Base-by-base conservation (phyloP, 257 asterid species). In the Gentiana straminea region DNA sequence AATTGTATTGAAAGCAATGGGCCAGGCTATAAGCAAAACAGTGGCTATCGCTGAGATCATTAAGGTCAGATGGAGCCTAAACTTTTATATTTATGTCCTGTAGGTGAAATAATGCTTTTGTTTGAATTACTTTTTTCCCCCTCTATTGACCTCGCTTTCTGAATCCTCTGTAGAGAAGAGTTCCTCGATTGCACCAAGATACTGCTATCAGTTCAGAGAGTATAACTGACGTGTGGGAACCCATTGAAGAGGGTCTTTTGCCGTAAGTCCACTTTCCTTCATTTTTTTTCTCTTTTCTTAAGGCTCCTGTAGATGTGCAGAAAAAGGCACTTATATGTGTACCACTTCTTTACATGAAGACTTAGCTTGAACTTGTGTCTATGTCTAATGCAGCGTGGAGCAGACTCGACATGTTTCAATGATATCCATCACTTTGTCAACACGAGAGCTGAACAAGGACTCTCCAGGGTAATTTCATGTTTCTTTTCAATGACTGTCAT, bases 181-280 rank as follows among this genome's bases (percentile, higher is more conserved):
- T 76, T 68, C 97, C 94, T 65, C 76, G 68, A 45, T 66, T 91
- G 75, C 86, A 91, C 74, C 98, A 91, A 55, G 94, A 87, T 70
- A 85, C 94, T 54, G 76, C 84, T 54, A 87, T 91, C 68, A 79
- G 94, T 73, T 91, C 98, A 52, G 73, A 84, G 65, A 91, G 94
- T 81, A 83, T 91, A 56, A 84, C 90, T 1, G 98, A 91, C 64
- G 75, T 85, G 11, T 91, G 94, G 81, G 98, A 87, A 72, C 97
- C 98, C 74, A 81, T 91, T 72, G 98, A 91, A 77, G 97, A 91
- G 79, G 98, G 98, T 58, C 98, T 91, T 71, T 76, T 84, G 78
- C 89, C 73, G 98, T 91, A 72, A 71, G 91, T 73, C 69, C 41
- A 50, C 45, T 48, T 64, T 44, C 1, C 44, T 35, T 32, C 13